Evolutionary conservation across 306 rosid species (phyloP).

Genomic region (Dryas alaskensis): DNA sequence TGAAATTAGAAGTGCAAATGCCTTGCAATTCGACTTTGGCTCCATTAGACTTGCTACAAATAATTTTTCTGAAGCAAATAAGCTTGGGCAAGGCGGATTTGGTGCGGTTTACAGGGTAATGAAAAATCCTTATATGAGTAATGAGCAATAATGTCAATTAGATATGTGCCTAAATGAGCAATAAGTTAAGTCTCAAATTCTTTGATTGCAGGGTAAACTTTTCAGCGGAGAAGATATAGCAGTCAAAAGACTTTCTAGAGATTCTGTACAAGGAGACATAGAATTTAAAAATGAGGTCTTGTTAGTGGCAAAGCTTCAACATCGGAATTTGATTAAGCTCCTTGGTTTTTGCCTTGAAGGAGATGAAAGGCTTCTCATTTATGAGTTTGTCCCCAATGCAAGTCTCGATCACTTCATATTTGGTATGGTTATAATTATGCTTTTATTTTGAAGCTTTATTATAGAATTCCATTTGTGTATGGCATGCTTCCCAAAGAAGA

Average conservation of each 20-base stretch:
- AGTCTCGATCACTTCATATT: constrained; percentile 12
- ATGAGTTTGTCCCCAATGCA: constrained; percentile 1
- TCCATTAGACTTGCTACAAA: background rate
- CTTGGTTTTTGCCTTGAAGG: constrained; percentile 1
- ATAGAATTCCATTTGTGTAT: background rate
- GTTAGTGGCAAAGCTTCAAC: background rate
- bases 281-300: constrained; percentile 4
- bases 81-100: constrained; percentile 10
- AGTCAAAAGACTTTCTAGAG: constrained; percentile 4
- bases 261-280: constrained; percentile 5
- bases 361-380: constrained; percentile 3
- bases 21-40: constrained; percentile 4
- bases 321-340: background rate
- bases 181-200: background rate
- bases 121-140: too few species aligned
- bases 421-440: background rate
- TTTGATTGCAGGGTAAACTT: background rate
- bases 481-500: background rate
- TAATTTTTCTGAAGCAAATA: constrained; percentile 8
- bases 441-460: background rate
- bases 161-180: background rate
- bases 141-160: background rate
- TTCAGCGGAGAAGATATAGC: background rate
- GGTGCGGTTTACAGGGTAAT: constrained; percentile 3
- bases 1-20: constrained; percentile 3